Evolutionary conservation across 2,329 filamentous ascomycete species (phyloP).

Genomic region (Paecilomyces sp.): DNA sequence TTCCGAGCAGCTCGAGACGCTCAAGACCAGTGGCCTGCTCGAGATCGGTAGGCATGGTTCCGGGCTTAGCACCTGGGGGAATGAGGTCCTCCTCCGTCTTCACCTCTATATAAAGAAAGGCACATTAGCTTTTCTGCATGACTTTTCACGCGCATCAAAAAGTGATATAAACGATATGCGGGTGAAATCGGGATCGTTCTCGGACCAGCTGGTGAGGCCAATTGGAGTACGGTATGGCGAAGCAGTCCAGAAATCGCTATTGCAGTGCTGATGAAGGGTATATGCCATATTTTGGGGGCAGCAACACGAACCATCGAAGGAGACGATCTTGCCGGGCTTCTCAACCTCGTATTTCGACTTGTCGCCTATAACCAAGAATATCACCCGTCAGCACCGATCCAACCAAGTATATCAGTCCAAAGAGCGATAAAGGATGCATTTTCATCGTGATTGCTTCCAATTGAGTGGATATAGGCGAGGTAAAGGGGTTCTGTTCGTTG

Average conservation of each 20-base stretch:
- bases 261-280: slow-evolving; percentile 8
- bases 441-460: slow-evolving; percentile 7
- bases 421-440: neutral
- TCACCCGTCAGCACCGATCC: slow-evolving; percentile 16
- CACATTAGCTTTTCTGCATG: slow-evolving; percentile 15
- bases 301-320: slow-evolving; percentile 36
- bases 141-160: slow-evolving; percentile 6
- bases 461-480: slow-evolving; percentile 12
- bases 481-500: slow-evolving; percentile 9
- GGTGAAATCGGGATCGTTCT: slow-evolving; percentile 5
- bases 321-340: slow-evolving; percentile 35
- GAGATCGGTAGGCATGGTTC: slow-evolving; percentile 85
- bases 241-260: neutral
- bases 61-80: slow-evolving; percentile 70
- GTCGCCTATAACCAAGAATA: slow-evolving; percentile 18
- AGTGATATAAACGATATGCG: slow-evolving; percentile 6
- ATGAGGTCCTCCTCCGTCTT: slow-evolving; percentile 74
- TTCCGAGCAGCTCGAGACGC: slow-evolving; percentile 96
- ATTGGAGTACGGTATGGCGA: slow-evolving; percentile 2
- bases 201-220: neutral
- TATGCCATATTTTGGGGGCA: slow-evolving; percentile 4
- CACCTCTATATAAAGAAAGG: slow-evolving; percentile 58
- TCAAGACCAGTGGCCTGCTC: slow-evolving; percentile 96
- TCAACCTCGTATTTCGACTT: slow-evolving; percentile 34
- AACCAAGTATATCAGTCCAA: slow-evolving; percentile 1